phyloP scores from a whole-genome alignment of 2,329 filamentous ascomycete species.

The Aspergillus luchuensis region DNA sequence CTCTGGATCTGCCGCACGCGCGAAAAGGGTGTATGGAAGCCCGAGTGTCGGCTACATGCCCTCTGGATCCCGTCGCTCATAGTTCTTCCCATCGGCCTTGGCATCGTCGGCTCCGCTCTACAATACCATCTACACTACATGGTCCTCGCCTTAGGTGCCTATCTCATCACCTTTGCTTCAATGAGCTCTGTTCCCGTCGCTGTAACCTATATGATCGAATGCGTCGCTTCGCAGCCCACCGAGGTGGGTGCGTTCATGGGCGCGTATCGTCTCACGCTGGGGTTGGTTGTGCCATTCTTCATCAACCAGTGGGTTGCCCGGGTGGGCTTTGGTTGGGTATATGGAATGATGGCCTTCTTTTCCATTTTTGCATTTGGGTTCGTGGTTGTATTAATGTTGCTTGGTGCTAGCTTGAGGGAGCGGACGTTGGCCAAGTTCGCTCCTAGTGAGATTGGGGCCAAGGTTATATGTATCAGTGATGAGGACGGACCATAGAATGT shows the following conservation, averaged over 20 bases:
- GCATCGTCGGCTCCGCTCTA: neutral
- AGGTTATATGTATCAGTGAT: neutral
- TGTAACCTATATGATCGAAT: neutral
- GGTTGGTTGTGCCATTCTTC: neutral
- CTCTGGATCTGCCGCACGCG: neutral
- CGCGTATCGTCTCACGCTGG: neutral
- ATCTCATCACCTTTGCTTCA: conserved; percentile 3
- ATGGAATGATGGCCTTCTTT: conserved; percentile 6
- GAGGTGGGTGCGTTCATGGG: neutral
- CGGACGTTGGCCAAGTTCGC: neutral
- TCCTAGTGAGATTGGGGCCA: neutral
- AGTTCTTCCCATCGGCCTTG: neutral
- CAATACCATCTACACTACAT: conserved; percentile 4
- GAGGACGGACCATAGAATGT: neutral
- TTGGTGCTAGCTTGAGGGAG: neutral
- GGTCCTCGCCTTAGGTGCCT: conserved; percentile 1
- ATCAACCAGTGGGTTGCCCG: neutral
- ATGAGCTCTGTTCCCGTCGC: neutral
- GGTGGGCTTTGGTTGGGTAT: neutral
- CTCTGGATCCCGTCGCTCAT: neutral
- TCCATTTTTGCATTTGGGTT: neutral
- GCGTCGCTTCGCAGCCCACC: conserved; percentile 2
- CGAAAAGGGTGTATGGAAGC: neutral
- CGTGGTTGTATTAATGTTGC: neutral
- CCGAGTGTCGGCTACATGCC: neutral